Base-by-base conservation (phyloP, 805 yeast genomes). In the Saccharomycopsis guyanensis region DNA sequence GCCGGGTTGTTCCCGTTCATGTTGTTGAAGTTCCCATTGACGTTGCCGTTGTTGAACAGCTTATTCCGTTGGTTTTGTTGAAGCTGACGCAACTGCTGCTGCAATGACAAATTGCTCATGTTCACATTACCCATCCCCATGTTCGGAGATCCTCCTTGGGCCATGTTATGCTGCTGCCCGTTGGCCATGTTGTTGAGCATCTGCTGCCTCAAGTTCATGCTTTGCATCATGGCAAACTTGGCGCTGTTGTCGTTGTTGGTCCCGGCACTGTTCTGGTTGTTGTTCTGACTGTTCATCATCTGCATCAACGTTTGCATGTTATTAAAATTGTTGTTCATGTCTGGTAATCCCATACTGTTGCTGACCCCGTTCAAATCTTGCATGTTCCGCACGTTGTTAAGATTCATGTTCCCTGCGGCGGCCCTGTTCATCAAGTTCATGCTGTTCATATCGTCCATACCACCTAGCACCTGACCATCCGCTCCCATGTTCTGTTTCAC, bases 301-400 rank as follows among this genome's bases (percentile, higher is more conserved):
- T 40, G 31, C 24, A n/a, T 29, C 15, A 15, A n/a, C 43, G 33
- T 40, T 15, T 40, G 43, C 43, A 27, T 32, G 36, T 24, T 41
- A 19, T 41, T 41, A 4, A 22, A 19, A 20, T 40, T 40, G 33
- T 29, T 38, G 24, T 32, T 39, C 15, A 16, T 44, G 18, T 44
- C 40, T 6, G 29, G 29, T 10, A 10, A 7, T 10, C 10, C 6
- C 29, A 25, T 25, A 18, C 18, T 23, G 20, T 20, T 40, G 16
- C 3, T n/a, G 15, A 19, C 34, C 8, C 18, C 20, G 20, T 15
- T 33, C 20, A 33, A 13, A 27, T 27, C 20, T 16, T 13, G 20
- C 23, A 25, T 38, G 33, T 31, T 42, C 7, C 16, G 18, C 18
- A 5, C 37, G 20, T 12, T 15, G 20, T 15, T 15, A 6, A 15